phyloP scores from a whole-genome alignment of 371 early-diverging fungal genomes.

The Circinella umbellata region DNA sequence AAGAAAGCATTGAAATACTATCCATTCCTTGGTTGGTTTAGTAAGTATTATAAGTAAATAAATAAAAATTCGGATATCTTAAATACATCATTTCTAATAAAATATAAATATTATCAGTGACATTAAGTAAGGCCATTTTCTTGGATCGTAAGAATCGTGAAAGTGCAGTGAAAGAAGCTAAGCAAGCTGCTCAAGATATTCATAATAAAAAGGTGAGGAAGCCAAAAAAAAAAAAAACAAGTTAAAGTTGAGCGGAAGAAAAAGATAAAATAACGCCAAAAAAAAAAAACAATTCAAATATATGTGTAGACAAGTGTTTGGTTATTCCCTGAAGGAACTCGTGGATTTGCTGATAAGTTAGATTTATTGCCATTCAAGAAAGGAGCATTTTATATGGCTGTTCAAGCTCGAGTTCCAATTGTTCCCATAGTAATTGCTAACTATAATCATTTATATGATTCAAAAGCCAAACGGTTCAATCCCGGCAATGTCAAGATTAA shows the following conservation, averaged over 20 bases:
- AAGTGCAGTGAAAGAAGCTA: constrained; percentile 83
- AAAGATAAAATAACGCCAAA: neutral
- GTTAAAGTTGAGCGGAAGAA: too few relatives aligned
- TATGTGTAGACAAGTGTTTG: constrained; percentile 71
- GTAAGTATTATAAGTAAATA: constrained; percentile 56
- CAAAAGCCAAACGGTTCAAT: constrained; percentile 61
- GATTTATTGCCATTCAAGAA: constrained; percentile 91
- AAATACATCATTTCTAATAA: neutral
- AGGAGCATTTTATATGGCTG: constrained; percentile 92
- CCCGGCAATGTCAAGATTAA: constrained; percentile 77
- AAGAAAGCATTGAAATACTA: constrained; percentile 82
- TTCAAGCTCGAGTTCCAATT: constrained; percentile 85
- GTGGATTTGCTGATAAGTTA: constrained; percentile 75
- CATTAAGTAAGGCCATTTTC: constrained; percentile 80
- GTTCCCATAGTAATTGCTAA: constrained; percentile 90
- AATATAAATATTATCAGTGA: constrained; percentile 53
- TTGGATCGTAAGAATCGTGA: constrained; percentile 86
- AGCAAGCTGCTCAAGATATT: constrained; percentile 75
- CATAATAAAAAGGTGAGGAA: constrained; percentile 71
- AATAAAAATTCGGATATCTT: too few relatives aligned
- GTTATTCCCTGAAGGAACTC: constrained; percentile 96
- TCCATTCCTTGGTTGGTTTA: constrained; percentile 87
- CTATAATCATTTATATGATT: constrained; percentile 75
- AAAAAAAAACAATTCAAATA: too few relatives aligned
- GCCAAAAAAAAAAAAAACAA: neutral